These are phyloP conservation scores for Colletotrichum viniferum DNA, from an alignment of 2,329 filamentous ascomycete species.

Conservation along the genomic window DNA sequence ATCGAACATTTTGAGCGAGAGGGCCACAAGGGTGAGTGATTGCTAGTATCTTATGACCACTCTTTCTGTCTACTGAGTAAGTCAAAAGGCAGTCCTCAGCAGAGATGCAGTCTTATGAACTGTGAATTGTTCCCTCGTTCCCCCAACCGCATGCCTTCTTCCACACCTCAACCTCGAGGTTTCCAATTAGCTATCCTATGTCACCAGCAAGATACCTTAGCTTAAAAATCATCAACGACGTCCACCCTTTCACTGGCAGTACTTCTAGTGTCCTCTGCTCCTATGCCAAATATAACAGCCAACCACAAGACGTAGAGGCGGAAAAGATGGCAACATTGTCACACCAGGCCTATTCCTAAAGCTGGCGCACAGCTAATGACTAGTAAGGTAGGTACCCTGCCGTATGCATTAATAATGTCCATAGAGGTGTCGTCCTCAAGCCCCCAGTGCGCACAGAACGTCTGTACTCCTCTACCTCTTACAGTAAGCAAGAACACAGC, in stretches of 20 bases:
- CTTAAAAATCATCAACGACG: neutral
- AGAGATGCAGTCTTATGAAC: neutral
- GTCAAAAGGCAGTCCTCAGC: neutral
- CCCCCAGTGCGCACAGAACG: no score
- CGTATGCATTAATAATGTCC: no score
- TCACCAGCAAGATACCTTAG: neutral
- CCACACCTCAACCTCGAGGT: neutral
- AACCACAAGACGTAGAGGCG: neutral
- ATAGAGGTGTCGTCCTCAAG: no score
- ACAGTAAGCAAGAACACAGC: no score
- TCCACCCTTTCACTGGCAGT: neutral
- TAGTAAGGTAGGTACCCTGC: no score
- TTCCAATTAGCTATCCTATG: neutral
- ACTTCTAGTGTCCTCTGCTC: neutral
- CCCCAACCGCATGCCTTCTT: neutral
- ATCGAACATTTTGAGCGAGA: neutral
- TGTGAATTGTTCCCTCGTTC: neutral
- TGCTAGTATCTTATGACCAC: rapidly evolving
- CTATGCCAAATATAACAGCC: neutral
- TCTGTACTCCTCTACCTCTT: no score
- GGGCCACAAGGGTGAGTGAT: neutral
- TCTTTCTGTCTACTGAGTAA: neutral
- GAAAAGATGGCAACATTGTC: neutral
- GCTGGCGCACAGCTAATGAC: no score
- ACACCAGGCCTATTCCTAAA: neutral